Evolutionary conservation across 139 green algal genomes (phyloP).

Genomic region (Chlorella sp.): DNA sequence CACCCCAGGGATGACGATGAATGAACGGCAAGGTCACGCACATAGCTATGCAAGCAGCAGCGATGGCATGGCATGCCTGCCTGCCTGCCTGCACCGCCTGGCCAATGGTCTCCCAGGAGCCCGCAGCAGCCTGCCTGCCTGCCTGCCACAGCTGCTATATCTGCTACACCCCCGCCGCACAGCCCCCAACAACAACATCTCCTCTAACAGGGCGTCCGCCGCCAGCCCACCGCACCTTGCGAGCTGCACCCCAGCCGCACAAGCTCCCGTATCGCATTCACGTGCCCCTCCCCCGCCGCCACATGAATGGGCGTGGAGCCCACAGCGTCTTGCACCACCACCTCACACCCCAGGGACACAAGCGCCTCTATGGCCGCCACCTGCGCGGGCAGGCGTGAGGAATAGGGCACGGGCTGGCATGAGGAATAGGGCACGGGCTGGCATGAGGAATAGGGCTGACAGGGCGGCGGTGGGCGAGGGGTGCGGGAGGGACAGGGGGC

Average conservation of each 20-base stretch:
- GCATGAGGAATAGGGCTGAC: background rate
- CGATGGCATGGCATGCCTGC: too few relatives aligned
- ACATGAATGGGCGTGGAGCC: constrained; percentile 65
- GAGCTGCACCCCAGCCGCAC: constrained; percentile 53
- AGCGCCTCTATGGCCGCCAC: constrained; percentile 61
- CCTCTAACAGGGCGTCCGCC: background rate
- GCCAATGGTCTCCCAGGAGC: too few relatives aligned
- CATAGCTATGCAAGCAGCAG: too few relatives aligned
- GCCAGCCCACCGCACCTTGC: constrained; percentile 6
- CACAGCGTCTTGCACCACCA: constrained; percentile 58
- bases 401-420: background rate
- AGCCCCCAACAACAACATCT: background rate
- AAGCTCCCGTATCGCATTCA: constrained; percentile 56
- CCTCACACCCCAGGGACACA: constrained; percentile 55
- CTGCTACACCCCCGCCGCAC: background rate
- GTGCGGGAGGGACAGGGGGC: background rate
- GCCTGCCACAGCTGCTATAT: background rate
- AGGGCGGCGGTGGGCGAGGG: background rate
- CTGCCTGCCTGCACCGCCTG: too few relatives aligned
- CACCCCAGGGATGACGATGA: background rate
- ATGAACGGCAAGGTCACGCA: too few relatives aligned
- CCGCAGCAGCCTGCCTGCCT: background rate
- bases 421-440: background rate
- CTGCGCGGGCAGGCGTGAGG: constrained; percentile 26
- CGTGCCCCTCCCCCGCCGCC: constrained; percentile 67